Percentiles rank a stretch among this genome's conserved stretches.
Evolutionary conservation across 2,329 filamentous ascomycete species (phyloP).

Genomic region (Neocatenulostroma microsporum): DNA sequence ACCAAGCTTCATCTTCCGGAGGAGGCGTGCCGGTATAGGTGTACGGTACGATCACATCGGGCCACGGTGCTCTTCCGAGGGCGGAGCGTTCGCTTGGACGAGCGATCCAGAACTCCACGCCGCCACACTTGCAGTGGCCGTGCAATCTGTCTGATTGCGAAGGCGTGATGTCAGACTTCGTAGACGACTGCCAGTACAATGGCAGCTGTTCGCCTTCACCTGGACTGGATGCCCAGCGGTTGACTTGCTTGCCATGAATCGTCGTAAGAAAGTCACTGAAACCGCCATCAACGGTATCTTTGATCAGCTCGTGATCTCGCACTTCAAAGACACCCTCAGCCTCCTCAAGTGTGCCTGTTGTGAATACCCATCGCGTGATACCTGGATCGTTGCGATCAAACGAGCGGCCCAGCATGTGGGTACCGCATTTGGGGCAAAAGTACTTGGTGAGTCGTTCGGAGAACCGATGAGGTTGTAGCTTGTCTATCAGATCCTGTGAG

Average conservation of each 20-base stretch:
- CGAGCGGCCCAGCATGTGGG: conserved; percentile 29
- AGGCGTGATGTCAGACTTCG: background rate
- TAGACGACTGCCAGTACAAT: conserved; percentile 17
- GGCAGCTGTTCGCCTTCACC: conserved; percentile 16
- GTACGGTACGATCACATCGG: conserved; percentile 35
- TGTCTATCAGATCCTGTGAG: conserved; percentile 20
- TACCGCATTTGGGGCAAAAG: conserved; percentile 46
- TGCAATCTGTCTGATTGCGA: conserved; percentile 26
- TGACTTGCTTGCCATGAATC: conserved; percentile 20
- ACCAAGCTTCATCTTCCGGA: conserved; percentile 50
- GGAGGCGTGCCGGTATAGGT: too few relatives aligned
- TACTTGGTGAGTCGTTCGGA: conserved; percentile 37
- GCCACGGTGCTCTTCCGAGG: conserved; percentile 41
- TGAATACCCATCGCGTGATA: conserved; percentile 21
- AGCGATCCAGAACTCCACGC: conserved; percentile 50
- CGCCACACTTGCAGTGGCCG: conserved; percentile 49
- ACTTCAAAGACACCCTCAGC: conserved; percentile 26
- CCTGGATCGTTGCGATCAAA: conserved; percentile 14
- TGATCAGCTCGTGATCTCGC: conserved; percentile 26
- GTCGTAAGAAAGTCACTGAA: conserved; percentile 27
- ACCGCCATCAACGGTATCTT: conserved; percentile 33
- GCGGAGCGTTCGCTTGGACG: conserved; percentile 45
- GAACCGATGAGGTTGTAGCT: conserved; percentile 38
- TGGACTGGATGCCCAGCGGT: conserved; percentile 20
- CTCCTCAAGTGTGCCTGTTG: conserved; percentile 27